Conservation (phyloP, 2,329 filamentous ascomycete genomes). For the Lecanoromycetidae sp. region DNA sequence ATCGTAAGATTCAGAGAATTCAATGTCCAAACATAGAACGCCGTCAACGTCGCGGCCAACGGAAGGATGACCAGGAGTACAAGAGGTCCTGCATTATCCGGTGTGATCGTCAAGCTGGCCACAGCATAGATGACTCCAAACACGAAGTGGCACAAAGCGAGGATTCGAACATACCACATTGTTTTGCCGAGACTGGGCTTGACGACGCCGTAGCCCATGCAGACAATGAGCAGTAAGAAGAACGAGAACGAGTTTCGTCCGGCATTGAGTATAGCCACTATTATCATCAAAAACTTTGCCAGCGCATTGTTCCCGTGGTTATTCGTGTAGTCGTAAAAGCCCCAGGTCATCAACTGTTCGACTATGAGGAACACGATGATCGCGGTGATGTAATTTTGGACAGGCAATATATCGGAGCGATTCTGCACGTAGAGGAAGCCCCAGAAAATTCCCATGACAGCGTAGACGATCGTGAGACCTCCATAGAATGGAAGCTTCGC, state of each 20-base stretch:
- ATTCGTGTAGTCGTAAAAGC: conserved; percentile 96
- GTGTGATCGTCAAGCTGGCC: conserved; percentile 69
- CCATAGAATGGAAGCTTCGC: conserved; percentile 96
- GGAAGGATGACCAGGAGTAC: conserved; percentile 89
- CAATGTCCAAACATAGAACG: conserved; percentile 97
- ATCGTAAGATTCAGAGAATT: conserved; percentile 91
- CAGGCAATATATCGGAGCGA: conserved; percentile 81
- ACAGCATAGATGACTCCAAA: conserved; percentile 91
- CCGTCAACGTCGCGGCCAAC: conserved; percentile 79
- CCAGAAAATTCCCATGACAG: conserved; percentile 77
- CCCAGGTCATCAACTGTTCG: conserved; percentile 98
- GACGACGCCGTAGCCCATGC: conserved; percentile 98
- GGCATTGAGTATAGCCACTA: conserved; percentile 88
- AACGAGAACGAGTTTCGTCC: conserved; percentile 96
- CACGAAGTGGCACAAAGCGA: conserved; percentile 84
- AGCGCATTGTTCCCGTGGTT: conserved; percentile 71
- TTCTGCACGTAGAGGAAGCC: conserved; percentile 92
- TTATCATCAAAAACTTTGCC: conserved; percentile 72
- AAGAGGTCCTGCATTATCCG: conserved; percentile 77
- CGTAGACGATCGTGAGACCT: conserved; percentile 85
- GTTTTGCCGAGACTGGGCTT: conserved; percentile 83
- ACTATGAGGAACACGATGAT: conserved; percentile 88
- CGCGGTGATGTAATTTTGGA: conserved; percentile 98
- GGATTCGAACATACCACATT: conserved; percentile 85
- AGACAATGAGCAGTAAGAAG: conserved; percentile 93